Percentiles rank a stretch among this genome's conserved stretches.
Evolutionary conservation across 805 yeast genomes (phyloP).

Genomic region (Spathaspora hagerdaliae): DNA sequence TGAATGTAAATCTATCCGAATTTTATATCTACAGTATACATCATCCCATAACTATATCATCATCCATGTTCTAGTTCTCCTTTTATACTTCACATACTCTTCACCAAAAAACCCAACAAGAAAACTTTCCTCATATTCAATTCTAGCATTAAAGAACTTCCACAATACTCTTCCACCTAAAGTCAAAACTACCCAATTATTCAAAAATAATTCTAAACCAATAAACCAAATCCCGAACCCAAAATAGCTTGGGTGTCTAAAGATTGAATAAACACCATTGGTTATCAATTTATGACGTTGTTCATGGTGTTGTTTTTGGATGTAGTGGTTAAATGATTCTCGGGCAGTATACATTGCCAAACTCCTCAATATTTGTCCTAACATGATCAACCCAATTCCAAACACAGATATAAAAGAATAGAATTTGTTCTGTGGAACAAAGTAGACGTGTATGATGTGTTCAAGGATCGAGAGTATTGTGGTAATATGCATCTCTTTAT

Average conservation of each 20-base stretch:
- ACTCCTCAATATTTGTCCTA: conserved; percentile 70
- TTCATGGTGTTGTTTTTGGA: conserved; percentile 47
- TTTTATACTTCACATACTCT: conserved; percentile 53
- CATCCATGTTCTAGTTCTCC: conserved; percentile 51
- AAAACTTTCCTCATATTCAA: conserved; percentile 64
- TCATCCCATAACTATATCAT: conserved; percentile 26
- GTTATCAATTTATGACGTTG: conserved; percentile 67
- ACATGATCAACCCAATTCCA: conserved; percentile 47
- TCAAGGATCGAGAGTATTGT: conserved; percentile 17
- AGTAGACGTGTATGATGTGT: conserved; percentile 1
- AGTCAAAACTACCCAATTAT: conserved; percentile 58
- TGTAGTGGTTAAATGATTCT: conserved; percentile 76
- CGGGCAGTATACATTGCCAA: conserved; percentile 87
- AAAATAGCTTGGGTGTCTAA: conserved; percentile 86
- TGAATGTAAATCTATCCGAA: background rate
- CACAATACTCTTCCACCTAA: conserved; percentile 58
- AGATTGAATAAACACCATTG: conserved; percentile 59
- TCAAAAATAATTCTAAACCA: conserved; percentile 71
- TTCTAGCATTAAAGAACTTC: conserved; percentile 66
- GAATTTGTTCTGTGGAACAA: background rate
- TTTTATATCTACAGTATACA: no score
- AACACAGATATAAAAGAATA: conserved; percentile 6
- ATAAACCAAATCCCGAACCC: conserved; percentile 95
- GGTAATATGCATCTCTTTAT: conserved; percentile 25
- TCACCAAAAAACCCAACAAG: conserved; percentile 68